phyloP scores from a whole-genome alignment of 257 asterid species.

The Echium plantagineum region DNA sequence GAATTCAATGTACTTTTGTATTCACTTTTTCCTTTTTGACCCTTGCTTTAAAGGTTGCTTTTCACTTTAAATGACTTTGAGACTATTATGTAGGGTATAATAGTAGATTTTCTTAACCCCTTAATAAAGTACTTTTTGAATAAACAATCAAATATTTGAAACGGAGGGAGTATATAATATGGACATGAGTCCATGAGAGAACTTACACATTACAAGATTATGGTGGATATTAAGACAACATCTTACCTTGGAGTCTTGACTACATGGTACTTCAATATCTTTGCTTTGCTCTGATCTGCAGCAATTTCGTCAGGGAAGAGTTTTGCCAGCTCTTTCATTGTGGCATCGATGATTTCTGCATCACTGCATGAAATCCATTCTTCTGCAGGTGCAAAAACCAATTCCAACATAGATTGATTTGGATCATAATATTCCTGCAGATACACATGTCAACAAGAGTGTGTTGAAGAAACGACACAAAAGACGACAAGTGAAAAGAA shows the following conservation, averaged over 20 bases:
- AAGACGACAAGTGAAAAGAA: background rate
- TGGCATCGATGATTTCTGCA: slow-evolving; percentile 80
- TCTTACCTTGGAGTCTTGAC: slow-evolving; percentile 94
- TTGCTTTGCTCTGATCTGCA: slow-evolving; percentile 95
- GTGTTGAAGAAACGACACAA: background rate
- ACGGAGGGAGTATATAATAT: too few species aligned
- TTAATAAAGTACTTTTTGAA: too few species aligned
- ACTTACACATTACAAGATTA: background rate
- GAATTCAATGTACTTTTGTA: too few species aligned
- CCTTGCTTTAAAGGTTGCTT: too few species aligned
- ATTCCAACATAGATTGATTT: slow-evolving; percentile 78
- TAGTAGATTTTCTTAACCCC: too few species aligned
- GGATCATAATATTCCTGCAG: slow-evolving; percentile 86
- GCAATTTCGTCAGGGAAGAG: slow-evolving; percentile 91
- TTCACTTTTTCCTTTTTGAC: too few species aligned
- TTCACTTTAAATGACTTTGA: too few species aligned
- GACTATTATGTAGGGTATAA: too few species aligned
- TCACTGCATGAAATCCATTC: slow-evolving; percentile 87
- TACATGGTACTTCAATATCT: slow-evolving; percentile 75
- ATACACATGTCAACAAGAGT: background rate
- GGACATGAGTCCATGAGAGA: too few species aligned
- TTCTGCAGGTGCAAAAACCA: slow-evolving; percentile 96
- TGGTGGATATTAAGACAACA: background rate
- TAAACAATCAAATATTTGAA: too few species aligned
- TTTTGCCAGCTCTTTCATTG: slow-evolving; percentile 89